Evolutionary conservation across 208 protist genomes (phyloP), one percentile per base, ranked within the genome.

Genomic region (Herpetomonas muscarum): DNA sequence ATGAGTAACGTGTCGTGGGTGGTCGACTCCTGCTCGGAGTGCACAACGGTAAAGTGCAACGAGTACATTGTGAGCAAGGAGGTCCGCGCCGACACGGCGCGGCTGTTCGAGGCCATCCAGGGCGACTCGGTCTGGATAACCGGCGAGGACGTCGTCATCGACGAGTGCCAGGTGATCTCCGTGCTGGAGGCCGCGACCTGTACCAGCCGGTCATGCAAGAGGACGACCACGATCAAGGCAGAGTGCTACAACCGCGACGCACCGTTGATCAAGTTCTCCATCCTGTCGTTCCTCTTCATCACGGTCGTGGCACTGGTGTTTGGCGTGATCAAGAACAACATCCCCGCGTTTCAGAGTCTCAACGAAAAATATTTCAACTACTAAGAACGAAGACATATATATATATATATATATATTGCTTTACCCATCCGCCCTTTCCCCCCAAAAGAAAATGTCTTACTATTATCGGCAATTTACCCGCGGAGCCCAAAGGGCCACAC

Each of bases 301-400:
- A 85, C 76, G 0, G 44, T 75, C 9, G 61, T 81, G n/a, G 81
- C 74, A 22, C 55, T 85, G 21, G 41, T 88, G 22, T 83, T 91
- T 66, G 80, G 77, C 36, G 52, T 88, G 1, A 73, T 91, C 24
- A 91, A 91, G 67, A 81, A 87, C 53, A 66, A 91, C 58, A 86
- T 88, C 26, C 81, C 79, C n/a, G 81, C 78, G 6, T 84, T 81
- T 21, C 77, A 88, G 55, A 66, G 66, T 2, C 45, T 86, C 25
- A 91, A 85, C 59, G 73, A 82, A 42, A 83, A 72, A 46, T 82
- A 87, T 60, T 86, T 91, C 61, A 81, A 81, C 53, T 91, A 85
- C 58, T 88, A 52, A 60, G 29, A 7, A 10, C 17, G n/a, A 28
- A 24, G 6, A 25, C 28, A 37, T 28, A 5, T 28, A n/a, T n/a